Conservation (phyloP, 2,329 filamentous ascomycete species). For the Nothopassalora personata region DNA sequence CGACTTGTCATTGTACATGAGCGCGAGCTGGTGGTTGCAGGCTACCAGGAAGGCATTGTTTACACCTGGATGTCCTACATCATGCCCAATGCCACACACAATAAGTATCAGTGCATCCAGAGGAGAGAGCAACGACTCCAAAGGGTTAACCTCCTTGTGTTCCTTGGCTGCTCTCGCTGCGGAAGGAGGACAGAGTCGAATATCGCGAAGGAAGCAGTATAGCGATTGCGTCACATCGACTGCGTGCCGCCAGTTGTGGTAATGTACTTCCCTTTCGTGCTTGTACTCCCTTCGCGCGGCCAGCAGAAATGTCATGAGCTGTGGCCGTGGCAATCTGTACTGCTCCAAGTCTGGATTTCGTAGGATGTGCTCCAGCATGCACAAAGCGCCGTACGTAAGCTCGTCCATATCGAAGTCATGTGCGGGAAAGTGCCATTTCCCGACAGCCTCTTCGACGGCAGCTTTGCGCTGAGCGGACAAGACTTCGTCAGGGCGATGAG, state of each 20-base stretch:
- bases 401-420: conserved; percentile 89
- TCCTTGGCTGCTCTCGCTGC: conserved; percentile 46
- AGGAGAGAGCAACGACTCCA: conserved; percentile 71
- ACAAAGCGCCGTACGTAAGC: conserved; percentile 73
- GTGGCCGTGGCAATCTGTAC: conserved; percentile 43
- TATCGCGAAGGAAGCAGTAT: conserved; percentile 80
- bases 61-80: conserved; percentile 94
- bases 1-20: conserved; percentile 94
- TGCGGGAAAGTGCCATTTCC: conserved; percentile 81
- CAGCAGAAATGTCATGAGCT: conserved; percentile 78
- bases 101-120: conserved; percentile 85
- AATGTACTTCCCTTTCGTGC: conserved; percentile 48
- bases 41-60: conserved; percentile 96
- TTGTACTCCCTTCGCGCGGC: conserved; percentile 94
- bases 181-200: conserved; percentile 54
- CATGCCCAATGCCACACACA: conserved; percentile 94
- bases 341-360: conserved; percentile 71
- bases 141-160: conserved; percentile 45
- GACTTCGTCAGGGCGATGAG: conserved; percentile 53
- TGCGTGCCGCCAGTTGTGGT: conserved; percentile 97
- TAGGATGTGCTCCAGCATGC: conserved; percentile 88
- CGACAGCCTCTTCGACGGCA: conserved; percentile 63
- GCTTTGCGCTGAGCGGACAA: conserved; percentile 56
- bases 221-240: conserved; percentile 92
- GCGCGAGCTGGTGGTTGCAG: conserved; percentile 84